These are phyloP conservation scores for Fusarium sp. DNA, from an alignment of 2,329 filamentous ascomycete species.

Conservation along the genomic window DNA sequence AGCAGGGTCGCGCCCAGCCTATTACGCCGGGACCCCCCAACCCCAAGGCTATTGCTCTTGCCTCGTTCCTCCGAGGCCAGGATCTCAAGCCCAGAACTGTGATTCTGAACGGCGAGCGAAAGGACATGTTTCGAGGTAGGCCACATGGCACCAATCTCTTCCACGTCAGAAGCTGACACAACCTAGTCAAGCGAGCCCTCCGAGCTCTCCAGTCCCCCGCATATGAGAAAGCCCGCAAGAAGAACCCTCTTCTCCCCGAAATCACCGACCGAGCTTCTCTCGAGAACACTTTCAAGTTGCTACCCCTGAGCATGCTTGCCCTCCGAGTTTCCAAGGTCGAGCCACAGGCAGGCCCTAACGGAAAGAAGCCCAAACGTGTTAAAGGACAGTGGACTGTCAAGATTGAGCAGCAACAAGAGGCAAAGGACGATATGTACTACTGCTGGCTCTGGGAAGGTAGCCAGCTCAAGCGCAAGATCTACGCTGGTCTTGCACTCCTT, in stretches of 20 bases:
- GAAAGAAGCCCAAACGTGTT: slow-evolving; percentile 84
- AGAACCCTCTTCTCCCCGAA: slow-evolving; percentile 88
- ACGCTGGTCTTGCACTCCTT: slow-evolving; percentile 83
- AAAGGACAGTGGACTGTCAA: slow-evolving; percentile 97
- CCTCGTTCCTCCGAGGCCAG: slow-evolving; percentile 85
- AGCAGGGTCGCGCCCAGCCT: slow-evolving; percentile 66
- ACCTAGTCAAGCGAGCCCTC: slow-evolving; percentile 90
- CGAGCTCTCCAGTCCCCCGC: slow-evolving; percentile 88
- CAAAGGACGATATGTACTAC: slow-evolving; percentile 88
- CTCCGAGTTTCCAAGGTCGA: slow-evolving; percentile 83
- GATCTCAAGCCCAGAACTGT: slow-evolving; percentile 89
- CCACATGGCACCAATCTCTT: background rate
- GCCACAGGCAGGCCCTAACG: slow-evolving; percentile 69
- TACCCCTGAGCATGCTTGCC: slow-evolving; percentile 93
- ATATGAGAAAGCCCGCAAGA: slow-evolving; percentile 88
- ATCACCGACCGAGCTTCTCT: slow-evolving; percentile 89
- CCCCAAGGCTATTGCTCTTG: slow-evolving; percentile 87
- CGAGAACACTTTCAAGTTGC: slow-evolving; percentile 93
- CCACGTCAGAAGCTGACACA: slow-evolving; percentile 3
- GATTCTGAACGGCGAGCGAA: slow-evolving; percentile 94
- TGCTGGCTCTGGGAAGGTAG: slow-evolving; percentile 96
- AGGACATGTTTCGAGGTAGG: slow-evolving; percentile 96
- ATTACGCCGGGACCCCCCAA: slow-evolving; percentile 85
- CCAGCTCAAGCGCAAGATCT: slow-evolving; percentile 93
- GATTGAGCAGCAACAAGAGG: slow-evolving; percentile 96